Conservation (phyloP, 1,284 basidiomycete species). For the Schizophyllum commune region DNA sequence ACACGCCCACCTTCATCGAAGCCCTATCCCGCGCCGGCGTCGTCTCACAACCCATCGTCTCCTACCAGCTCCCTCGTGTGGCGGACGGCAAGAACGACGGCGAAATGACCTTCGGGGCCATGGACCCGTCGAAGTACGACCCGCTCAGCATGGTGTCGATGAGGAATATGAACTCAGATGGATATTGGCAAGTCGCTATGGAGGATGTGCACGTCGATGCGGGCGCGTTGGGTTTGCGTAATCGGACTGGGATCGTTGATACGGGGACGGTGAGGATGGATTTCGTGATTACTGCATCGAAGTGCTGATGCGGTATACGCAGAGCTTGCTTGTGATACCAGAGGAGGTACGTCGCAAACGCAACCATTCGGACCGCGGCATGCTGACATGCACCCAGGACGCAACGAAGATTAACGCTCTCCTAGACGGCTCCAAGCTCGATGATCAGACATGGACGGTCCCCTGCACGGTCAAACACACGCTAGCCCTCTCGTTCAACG, state of each 20-base stretch:
- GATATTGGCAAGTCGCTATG: slow-evolving; percentile 68
- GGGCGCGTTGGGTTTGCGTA: slow-evolving; percentile 35
- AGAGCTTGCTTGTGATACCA: slow-evolving; percentile 50
- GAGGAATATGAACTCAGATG: slow-evolving; percentile 43
- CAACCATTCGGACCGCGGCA: slow-evolving; percentile 19
- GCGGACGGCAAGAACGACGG: slow-evolving; percentile 64
- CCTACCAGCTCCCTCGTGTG: slow-evolving; percentile 69
- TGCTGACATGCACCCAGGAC: slow-evolving; percentile 25
- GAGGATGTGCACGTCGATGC: slow-evolving; percentile 47
- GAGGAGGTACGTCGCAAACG: slow-evolving; percentile 13
- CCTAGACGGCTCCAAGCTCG: slow-evolving; percentile 53
- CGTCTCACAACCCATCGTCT: slow-evolving; percentile 59
- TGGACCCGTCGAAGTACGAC: slow-evolving; percentile 57
- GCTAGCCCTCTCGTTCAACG: slow-evolving; percentile 61
- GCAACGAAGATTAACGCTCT: slow-evolving; percentile 42
- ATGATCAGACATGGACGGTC: slow-evolving; percentile 52
- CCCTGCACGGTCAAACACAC: slow-evolving; percentile 63
- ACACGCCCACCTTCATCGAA: slow-evolving; percentile 60
- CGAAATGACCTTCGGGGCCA: slow-evolving; percentile 70
- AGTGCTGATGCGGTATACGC: neutral
- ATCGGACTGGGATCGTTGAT: slow-evolving; percentile 61
- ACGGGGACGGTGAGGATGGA: slow-evolving; percentile 46
- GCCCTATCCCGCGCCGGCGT: slow-evolving; percentile 47
- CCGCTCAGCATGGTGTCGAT: slow-evolving; percentile 43
- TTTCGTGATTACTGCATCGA: too few species aligned